These are phyloP conservation scores for Pleurostoma richardsiae DNA, from an alignment of 2,329 filamentous ascomycete genomes.

Conservation along the genomic window DNA sequence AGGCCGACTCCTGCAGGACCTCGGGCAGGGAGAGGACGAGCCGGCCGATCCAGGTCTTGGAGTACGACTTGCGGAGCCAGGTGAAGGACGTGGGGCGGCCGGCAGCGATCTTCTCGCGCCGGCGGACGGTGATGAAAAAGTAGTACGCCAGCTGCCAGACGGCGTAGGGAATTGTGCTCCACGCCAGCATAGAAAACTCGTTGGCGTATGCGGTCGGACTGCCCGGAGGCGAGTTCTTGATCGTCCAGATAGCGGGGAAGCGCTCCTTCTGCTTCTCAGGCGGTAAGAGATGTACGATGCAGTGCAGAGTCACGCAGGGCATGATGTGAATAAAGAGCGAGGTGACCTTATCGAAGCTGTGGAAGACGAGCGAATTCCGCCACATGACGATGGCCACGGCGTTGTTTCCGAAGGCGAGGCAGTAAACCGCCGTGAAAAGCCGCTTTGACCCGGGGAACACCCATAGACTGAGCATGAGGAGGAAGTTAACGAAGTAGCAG, in stretches of 20 bases:
- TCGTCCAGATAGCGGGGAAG: conserved; percentile 81
- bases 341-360: conserved; percentile 96
- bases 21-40: conserved; percentile 75
- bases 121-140: conserved; percentile 89
- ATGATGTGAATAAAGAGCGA: conserved; percentile 99
- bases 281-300: conserved; percentile 77
- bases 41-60: conserved; percentile 82
- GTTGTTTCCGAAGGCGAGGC: conserved; percentile 92
- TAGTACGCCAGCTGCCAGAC: conserved; percentile 93
- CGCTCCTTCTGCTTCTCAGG: conserved; percentile 58
- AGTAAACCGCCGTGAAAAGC: conserved; percentile 87
- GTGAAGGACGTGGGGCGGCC: conserved; percentile 95
- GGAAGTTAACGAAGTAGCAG: conserved; percentile 95
- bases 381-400: conserved; percentile 98
- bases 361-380: conserved; percentile 97
- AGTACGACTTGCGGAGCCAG: conserved; percentile 89
- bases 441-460: conserved; percentile 85
- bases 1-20: conserved; percentile 75
- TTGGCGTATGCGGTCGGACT: conserved; percentile 74
- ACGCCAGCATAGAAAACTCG: conserved; percentile 80
- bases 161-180: conserved; percentile 89
- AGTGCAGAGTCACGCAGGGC: conserved; percentile 91
- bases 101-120: conserved; percentile 92
- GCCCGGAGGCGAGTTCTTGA: conserved; percentile 65
- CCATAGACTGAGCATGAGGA: conserved; percentile 81